Conservation (phyloP, 2,329 filamentous ascomycete genomes). For the Ambrosiella cleistominuta region DNA sequence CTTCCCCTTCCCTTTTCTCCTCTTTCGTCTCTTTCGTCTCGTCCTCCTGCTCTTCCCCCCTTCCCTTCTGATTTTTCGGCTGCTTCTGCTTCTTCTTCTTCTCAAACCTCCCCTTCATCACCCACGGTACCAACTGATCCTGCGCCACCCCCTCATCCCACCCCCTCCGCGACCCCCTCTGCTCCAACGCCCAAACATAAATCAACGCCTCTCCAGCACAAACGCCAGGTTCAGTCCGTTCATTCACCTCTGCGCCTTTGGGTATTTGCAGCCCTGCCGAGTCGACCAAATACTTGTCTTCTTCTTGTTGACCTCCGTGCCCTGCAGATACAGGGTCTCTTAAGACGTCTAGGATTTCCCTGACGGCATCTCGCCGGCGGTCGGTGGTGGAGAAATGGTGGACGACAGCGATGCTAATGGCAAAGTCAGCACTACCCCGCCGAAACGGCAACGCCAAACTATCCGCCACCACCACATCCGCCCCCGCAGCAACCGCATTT, state of each 20-base stretch:
- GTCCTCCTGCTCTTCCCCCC: background rate
- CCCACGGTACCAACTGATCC: constrained; percentile 93
- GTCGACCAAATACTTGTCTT: background rate
- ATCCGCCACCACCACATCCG: constrained; percentile 63
- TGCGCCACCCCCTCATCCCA: constrained; percentile 75
- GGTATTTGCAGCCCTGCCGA: constrained; percentile 6
- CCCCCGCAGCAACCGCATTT: constrained; percentile 25
- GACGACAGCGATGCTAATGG: constrained; percentile 81
- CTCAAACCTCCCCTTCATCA: constrained; percentile 34
- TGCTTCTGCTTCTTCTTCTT: constrained; percentile 3
- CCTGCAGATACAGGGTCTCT: constrained; percentile 17
- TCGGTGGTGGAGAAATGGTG: constrained; percentile 74
- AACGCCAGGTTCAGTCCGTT: constrained; percentile 17
- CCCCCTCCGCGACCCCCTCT: constrained; percentile 66
- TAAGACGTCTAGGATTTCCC: constrained; percentile 51
- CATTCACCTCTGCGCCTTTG: constrained; percentile 2
- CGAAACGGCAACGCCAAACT: constrained; percentile 70
- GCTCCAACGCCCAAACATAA: constrained; percentile 93
- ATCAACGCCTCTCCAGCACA: constrained; percentile 49
- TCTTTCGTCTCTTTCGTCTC: background rate
- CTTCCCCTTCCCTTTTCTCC: background rate
- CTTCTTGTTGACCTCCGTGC: background rate
- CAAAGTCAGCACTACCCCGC: constrained; percentile 48
- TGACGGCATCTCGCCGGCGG: constrained; percentile 56
- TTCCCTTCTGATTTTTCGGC: background rate